Base-by-base conservation (phyloP, 2,329 filamentous ascomycete species). In the Sarocladium kiliense region DNA sequence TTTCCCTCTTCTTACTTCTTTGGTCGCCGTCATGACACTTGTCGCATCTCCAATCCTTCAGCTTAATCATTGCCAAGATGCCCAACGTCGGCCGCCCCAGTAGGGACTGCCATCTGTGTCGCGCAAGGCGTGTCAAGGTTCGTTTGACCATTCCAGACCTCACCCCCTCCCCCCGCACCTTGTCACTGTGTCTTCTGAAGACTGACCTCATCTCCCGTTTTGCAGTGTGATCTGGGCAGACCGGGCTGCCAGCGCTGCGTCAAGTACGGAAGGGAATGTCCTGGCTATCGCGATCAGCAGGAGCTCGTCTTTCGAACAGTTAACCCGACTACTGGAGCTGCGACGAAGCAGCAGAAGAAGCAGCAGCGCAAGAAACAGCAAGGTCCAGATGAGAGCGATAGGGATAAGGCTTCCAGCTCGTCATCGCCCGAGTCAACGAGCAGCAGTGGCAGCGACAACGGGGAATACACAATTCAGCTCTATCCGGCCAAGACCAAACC, bases 71-170 rank as follows among this genome's bases (percentile, higher is more conserved):
- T 39, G 12, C 25, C 55, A 57, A 37, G 53, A 74, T 74, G 72
- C 72, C 72, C 30, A 74, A 74, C 61, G 73, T 65, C 23, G 72
- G 72, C 30, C 68, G 65, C 57, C 72, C 71, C 19, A 74, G 72
- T 58, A 65, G 65, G 47, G 71, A 74, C 60, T 74, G 72, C 55
- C 70, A 74, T 53, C 65, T 74, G 37, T 74, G 72, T 58, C 70
- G 72, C 32, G 60, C 63, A 39, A 63, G 72, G 49, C 69, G 72
- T 37, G 72, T 74, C 58, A 74, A 74, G 68, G 72, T 74, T 30
- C 57, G 69, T 63, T 18, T 18, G 23, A 18, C 23, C 36, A 21
- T 21, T 32, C 44, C 4, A 19, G 9, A 21, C 18, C 27, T 3
- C 9, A n/a, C 27, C 47, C 47, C 16, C 47, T 27, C 30, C 21